Conservation (phyloP, 2,329 filamentous ascomycete genomes). For the Erysiphe pulchra region DNA sequence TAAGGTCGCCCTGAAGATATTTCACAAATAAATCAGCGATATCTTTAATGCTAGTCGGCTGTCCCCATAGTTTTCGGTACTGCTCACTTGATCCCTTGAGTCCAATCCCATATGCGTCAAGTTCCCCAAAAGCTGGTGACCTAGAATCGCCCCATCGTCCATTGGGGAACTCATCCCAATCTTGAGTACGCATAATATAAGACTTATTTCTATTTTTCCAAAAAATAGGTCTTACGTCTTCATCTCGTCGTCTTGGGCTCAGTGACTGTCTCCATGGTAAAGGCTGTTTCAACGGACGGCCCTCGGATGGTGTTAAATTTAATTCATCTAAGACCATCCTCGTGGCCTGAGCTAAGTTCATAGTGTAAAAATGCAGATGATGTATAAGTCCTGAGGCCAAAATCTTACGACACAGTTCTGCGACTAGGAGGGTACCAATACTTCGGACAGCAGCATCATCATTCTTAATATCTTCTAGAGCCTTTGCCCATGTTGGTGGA, state of each 20-base stretch:
- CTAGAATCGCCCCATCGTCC: constrained; percentile 94
- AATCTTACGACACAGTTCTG: constrained; percentile 71
- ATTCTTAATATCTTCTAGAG: constrained; percentile 82
- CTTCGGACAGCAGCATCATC: constrained; percentile 83
- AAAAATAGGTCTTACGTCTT: constrained; percentile 95
- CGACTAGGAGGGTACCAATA: constrained; percentile 65
- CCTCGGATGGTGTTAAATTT: constrained; percentile 49
- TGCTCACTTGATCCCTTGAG: constrained; percentile 87
- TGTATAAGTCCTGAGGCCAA: constrained; percentile 52
- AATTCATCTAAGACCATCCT: constrained; percentile 86
- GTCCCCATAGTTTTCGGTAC: constrained; percentile 85
- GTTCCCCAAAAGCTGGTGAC: constrained; percentile 83
- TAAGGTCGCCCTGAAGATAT: constrained; percentile 60
- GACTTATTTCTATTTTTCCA: constrained; percentile 95
- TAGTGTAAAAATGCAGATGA: constrained; percentile 88
- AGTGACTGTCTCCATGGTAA: constrained; percentile 92
- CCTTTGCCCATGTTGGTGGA: constrained; percentile 55
- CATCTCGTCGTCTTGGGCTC: constrained; percentile 61
- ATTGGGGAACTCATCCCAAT: constrained; percentile 98
- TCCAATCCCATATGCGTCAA: constrained; percentile 84
- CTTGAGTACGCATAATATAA: constrained; percentile 82
- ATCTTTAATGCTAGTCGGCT: constrained; percentile 55
- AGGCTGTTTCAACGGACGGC: constrained; percentile 63
- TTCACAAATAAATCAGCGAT: constrained; percentile 61
- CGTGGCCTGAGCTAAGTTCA: constrained; percentile 91